These are phyloP conservation scores for Kwoniella heveanensis DNA, from an alignment of 768 basidiomycete species.

Conservation along the genomic window DNA sequence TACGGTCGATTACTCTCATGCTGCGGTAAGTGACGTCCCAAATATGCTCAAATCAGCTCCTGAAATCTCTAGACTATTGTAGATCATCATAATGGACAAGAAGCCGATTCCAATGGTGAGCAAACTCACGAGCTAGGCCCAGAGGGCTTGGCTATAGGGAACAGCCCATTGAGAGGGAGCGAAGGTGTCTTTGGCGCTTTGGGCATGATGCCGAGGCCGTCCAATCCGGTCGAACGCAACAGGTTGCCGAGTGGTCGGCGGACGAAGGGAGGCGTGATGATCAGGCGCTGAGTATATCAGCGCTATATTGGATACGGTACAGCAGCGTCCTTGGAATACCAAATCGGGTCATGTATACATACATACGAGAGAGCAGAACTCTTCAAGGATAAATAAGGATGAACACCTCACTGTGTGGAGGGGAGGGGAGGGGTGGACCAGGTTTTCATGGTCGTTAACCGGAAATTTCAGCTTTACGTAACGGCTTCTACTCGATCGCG, in stretches of 20 bases:
- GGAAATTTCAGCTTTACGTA: neutral
- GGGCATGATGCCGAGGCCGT: constrained; percentile 38
- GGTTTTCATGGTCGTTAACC: neutral
- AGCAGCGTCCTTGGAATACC: too few relatives aligned
- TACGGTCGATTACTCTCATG: constrained; percentile 82
- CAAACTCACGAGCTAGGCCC: constrained; percentile 72
- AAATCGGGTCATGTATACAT: too few relatives aligned
- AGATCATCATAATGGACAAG: too few relatives aligned
- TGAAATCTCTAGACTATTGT: too few relatives aligned
- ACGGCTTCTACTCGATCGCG: too few relatives aligned
- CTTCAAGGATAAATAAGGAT: neutral
- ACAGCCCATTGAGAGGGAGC: constrained; percentile 61
- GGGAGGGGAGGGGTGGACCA: too few relatives aligned
- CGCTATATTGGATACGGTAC: too few relatives aligned
- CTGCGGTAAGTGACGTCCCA: constrained; percentile 18
- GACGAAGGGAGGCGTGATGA: constrained; percentile 12
- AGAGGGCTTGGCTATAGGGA: constrained; percentile 87
- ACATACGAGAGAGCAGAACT: neutral
- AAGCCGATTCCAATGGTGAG: too few relatives aligned
- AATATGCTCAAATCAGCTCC: too few relatives aligned
- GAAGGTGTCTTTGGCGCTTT: constrained; percentile 43
- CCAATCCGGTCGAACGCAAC: constrained; percentile 14
- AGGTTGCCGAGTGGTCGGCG: constrained; percentile 22
- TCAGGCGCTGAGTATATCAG: constrained; percentile 12
- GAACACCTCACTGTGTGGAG: too few relatives aligned